Base-by-base conservation (phyloP, 306 rosid genomes). In the Morella rubra region DNA sequence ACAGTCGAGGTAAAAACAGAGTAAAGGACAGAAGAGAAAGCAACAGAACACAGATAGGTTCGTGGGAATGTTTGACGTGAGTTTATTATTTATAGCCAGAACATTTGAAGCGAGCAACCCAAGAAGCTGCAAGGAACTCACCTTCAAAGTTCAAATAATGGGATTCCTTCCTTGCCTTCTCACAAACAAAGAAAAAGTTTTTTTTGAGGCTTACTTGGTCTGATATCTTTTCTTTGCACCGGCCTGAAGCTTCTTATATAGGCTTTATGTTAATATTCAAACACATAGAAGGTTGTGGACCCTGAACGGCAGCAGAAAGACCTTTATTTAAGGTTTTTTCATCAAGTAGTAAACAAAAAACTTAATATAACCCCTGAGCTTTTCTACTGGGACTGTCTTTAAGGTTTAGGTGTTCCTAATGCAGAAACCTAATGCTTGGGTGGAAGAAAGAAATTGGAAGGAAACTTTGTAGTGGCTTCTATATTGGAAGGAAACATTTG, bases 91-190 rank as follows among this genome's bases (percentile, higher is more conserved):
- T 32, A 71, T 62, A 58, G 69, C 53, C 77, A 79, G 75, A 76
- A 74, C 4, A 70, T 70, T 70, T 32, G 79, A 80, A 78, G 76
- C 55, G 65, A 84, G 62, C 53, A 61, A 37, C 74, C 71, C 44
- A 77, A 85, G 88, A 86, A 88, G 87, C 61, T 82, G 76, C 82
- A 80, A 79, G 82, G 87, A 84, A 85, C 77, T 83, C 79, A 70
- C 85, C 75, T 71, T 44, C 9, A 53, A 74, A 80, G 73, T 71
- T 44, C 9, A 53, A 74, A 82, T 76, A 74, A 80, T 41, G 88
- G 87, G 84, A 86, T 32, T 85, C 88, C 72, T 90, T 78, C 80
- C 89, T 84, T 90, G 81, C 84, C 94, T 86, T 84, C 44, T 47
- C 82, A 79, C 72, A 76, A 73, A 76, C 71, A 73, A 59, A 75